These are phyloP conservation scores for Nematocida sp. DNA, from an alignment of 371 early-diverging fungal species.

Conservation along the genomic window DNA sequence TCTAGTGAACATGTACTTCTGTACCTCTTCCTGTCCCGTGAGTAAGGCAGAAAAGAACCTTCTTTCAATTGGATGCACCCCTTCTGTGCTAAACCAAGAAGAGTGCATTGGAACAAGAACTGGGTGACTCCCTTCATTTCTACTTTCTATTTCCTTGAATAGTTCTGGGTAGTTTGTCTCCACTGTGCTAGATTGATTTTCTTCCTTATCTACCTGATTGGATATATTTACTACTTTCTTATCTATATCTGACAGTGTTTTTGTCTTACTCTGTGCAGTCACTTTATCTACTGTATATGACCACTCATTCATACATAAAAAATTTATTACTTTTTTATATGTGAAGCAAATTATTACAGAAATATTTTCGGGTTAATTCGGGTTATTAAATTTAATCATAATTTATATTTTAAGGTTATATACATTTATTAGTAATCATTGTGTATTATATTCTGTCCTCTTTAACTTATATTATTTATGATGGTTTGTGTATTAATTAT, in stretches of 20 bases:
- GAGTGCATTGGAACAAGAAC: slow-evolving; percentile 75
- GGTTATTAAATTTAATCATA: no score
- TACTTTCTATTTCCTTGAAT: slow-evolving; percentile 25
- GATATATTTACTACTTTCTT: slow-evolving; percentile 49
- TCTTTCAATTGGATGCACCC: slow-evolving; percentile 82
- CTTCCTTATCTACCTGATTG: neutral
- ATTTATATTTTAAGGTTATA: no score
- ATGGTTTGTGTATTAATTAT: no score
- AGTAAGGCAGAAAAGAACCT: slow-evolving; percentile 72
- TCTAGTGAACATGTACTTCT: slow-evolving; percentile 27
- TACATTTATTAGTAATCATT: no score
- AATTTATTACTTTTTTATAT: slow-evolving; percentile 34
- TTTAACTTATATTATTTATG: no score
- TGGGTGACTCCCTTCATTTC: neutral
- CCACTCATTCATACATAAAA: slow-evolving; percentile 57
- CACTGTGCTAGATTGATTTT: neutral
- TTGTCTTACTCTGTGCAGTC: slow-evolving; percentile 18
- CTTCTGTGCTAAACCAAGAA: slow-evolving; percentile 82
- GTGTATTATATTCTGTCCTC: no score
- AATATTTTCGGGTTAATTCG: no score
- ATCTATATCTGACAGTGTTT: slow-evolving; percentile 17
- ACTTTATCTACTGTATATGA: slow-evolving; percentile 40
- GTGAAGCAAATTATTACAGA: neutral
- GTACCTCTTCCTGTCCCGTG: slow-evolving; percentile 8
- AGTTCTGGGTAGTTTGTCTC: slow-evolving; percentile 43